Evolutionary conservation across 2,329 filamentous ascomycete species (phyloP).

Genomic region (Aspergillus piperis): DNA sequence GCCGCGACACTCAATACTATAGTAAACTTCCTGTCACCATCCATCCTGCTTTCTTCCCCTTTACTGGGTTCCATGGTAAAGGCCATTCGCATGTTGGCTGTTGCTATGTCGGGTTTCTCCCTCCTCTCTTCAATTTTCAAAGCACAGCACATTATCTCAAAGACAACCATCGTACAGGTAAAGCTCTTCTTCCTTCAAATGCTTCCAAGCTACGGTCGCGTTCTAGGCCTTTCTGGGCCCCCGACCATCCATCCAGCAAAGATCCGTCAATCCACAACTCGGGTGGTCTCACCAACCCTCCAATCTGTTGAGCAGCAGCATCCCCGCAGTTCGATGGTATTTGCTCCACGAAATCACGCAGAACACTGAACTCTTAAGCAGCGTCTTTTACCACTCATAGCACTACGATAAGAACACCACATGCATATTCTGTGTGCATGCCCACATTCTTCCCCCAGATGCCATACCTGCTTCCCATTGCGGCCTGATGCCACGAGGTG

Average conservation of each 20-base stretch:
- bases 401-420: background rate
- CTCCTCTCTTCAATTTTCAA: too few species aligned
- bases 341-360: background rate
- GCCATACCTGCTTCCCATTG: background rate
- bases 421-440: background rate
- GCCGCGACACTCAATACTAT: background rate
- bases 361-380: background rate
- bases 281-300: background rate
- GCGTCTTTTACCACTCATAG: background rate
- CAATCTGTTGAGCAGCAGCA: background rate
- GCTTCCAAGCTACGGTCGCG: background rate
- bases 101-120: background rate
- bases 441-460: background rate
- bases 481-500: conserved; percentile 1
- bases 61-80: background rate
- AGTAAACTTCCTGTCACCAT: background rate
- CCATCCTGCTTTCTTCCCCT: background rate
- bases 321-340: background rate
- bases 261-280: background rate
- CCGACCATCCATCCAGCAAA: background rate
- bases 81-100: background rate
- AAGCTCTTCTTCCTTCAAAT: background rate
- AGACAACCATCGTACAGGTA: background rate
- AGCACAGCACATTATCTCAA: background rate
- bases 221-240: conserved; percentile 1